These are phyloP conservation scores for Fusarium nisikadoi DNA, from an alignment of 2,329 filamentous ascomycete species.

Conservation along the genomic window DNA sequence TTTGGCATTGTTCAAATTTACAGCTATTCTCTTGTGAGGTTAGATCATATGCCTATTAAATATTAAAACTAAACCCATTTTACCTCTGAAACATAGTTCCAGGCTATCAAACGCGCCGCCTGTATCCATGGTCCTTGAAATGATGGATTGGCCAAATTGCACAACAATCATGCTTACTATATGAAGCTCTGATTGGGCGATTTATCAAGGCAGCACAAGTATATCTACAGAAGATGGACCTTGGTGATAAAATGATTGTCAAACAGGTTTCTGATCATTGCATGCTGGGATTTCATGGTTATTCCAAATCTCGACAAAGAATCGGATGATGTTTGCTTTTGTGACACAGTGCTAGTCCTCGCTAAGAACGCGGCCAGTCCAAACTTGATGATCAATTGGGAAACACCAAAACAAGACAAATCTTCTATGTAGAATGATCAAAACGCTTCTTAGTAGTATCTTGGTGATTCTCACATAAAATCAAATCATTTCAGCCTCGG, in stretches of 20 bases:
- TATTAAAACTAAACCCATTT: fast-evolving
- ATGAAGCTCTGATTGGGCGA: neutral
- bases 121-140: neutral
- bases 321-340: slow-evolving; percentile 36
- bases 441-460: neutral
- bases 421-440: fast-evolving
- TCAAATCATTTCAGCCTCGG: neutral
- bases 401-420: neutral
- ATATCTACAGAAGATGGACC: fast-evolving
- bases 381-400: neutral
- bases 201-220: fast-evolving
- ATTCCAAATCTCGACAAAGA: neutral
- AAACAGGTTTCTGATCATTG: fast-evolving
- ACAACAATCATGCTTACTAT: neutral
- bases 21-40: fast-evolving
- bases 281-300: neutral
- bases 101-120: neutral
- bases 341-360: slow-evolving; percentile 31
- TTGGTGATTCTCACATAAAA: neutral
- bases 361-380: slow-evolving; percentile 11
- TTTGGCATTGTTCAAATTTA: neutral
- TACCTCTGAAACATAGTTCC: fast-evolving
- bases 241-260: neutral
- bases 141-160: neutral
- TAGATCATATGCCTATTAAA: fast-evolving